A percentile compares a stretch with the other conserved stretches of the same genome.
phyloP scores from a whole-genome alignment of 345 rosid species.

The Cardamine chenopodiifolia region DNA sequence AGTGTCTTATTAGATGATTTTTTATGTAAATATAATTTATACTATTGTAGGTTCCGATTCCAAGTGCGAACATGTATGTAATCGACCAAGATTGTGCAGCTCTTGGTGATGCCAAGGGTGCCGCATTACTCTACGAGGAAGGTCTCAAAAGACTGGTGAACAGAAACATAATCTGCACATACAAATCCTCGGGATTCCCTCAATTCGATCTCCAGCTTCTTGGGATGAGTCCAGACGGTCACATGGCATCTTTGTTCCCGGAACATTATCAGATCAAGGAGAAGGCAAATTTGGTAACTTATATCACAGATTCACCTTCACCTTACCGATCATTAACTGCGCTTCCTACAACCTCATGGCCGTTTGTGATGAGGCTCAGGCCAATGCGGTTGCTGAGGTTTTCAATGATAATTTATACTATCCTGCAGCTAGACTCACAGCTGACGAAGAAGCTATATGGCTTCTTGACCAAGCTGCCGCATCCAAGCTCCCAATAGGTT shows the following conservation, averaged over 20 bases:
- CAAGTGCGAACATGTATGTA: slow-evolving; percentile 56
- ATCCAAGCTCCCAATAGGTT: slow-evolving; percentile 35
- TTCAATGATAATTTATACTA: slow-evolving; percentile 41
- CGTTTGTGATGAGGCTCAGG: slow-evolving; percentile 62
- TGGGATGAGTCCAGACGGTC: slow-evolving; percentile 93
- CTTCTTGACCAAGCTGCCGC: slow-evolving; percentile 78
- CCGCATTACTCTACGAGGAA: slow-evolving; percentile 49
- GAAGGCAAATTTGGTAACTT: slow-evolving; percentile 67
- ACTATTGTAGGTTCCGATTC: slow-evolving; percentile 57
- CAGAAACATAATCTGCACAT: slow-evolving; percentile 44
- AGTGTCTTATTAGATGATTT: not conserved
- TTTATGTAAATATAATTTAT: not conserved
- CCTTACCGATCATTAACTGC: slow-evolving; percentile 80
- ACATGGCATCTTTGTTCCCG: slow-evolving; percentile 82
- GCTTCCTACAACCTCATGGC: slow-evolving; percentile 73
- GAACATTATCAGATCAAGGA: slow-evolving; percentile 64
- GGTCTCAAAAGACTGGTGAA: slow-evolving; percentile 57
- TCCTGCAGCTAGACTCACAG: slow-evolving; percentile 67
- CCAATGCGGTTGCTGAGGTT: slow-evolving; percentile 57
- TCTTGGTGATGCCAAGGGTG: slow-evolving; percentile 70
- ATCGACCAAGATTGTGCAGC: slow-evolving; percentile 69
- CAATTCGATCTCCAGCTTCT: slow-evolving; percentile 82
- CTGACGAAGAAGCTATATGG: slow-evolving; percentile 71
- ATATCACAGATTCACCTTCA: slow-evolving; percentile 70
- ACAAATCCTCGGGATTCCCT: slow-evolving; percentile 55